Evolutionary conservation across 75 land plant species (phyloP), one percentile per base, ranked within the genome.

Genomic region (Pinus taeda): DNA sequence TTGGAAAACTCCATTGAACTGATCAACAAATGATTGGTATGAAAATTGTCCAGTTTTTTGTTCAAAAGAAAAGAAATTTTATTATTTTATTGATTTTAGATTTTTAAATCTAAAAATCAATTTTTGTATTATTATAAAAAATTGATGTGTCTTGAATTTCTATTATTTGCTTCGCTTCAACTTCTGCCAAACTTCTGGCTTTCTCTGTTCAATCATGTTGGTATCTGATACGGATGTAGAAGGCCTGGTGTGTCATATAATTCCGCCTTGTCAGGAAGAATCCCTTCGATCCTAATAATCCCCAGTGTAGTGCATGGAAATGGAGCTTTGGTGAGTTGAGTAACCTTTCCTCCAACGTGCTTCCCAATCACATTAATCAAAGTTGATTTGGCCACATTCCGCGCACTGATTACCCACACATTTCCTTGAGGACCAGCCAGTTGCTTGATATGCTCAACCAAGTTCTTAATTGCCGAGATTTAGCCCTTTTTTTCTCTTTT

Each of bases 361-460:
- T 81, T 92, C 57, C 87, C 90, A 60, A 96, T 82, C 2, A 97
- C 84, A 80, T 96, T 96, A 24, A 96, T 94, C 79, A 96, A 73
- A 6, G 99, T 92, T 9, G 95, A 92, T 60, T 96, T 96, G n/a
- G 97, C 99, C 0, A 92, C 98, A 85, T 96, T 96, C 76, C 94
- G 99, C 0, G 99, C 91, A 33, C 97, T 98, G 1, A 96, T 74
- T 0, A 92, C 95, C 99, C 99, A 96, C 70, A 92, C 98, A 73
- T 88, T 86, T 11, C 99, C 99, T 49, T 98, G 72, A 0, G 82
- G 76, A 21, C 99, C 99, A 0, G 87, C 95, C 37, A 96, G 77
- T 26, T 80, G 67, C 59, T 72, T 84, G 9, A 96, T 82, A 53
- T 87, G 90, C 76, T 92, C 89, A 0, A 87, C 75, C 77, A 96